Evolutionary conservation across 1,139 yeast species (phyloP), one percentile per base, ranked within the genome.

Genomic region (Magnusiomyces suaveolens): DNA sequence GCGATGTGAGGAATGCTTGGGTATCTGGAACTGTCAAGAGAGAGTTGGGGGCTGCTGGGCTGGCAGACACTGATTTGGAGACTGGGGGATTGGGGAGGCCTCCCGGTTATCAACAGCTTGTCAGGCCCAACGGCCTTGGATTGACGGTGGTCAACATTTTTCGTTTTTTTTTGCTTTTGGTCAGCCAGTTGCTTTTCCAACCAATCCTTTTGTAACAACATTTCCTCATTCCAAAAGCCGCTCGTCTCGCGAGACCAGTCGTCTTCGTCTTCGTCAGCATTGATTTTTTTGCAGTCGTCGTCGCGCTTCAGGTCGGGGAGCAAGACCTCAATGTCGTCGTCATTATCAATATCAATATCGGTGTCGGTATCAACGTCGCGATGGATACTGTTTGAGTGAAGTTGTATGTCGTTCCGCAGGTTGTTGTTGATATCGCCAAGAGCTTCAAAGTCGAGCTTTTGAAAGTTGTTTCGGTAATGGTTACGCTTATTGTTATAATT

Each of bases 11-110:
- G n/a, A n/a, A n/a, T n/a, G n/a, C n/a, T n/a, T n/a, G n/a, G n/a
- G n/a, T n/a, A n/a, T n/a, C n/a, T n/a, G n/a, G n/a, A n/a, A n/a
- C n/a, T n/a, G 36, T 6, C 6, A 8, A 8, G 36, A 12, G 6
- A 12, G 12, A 8, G 36, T 6, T 29, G 36, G 36, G 12, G 36
- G 6, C 36, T 12, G 12, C 6, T 8, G 12, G 36, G 36, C 6
- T 29, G 6, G 36, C 12, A 29, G 36, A 29, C 36, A n/a, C 10
- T 29, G 6, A 6, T 36, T 36, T 36, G 4, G 18, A 36, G 10
- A 18, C 41, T 36, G 41, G 41, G 41, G 41, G 41, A 36, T 36
- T 36, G 41, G 41, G 41, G 41, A 36, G 41, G 41, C 41, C 41
- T 36, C 41, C 41, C 41, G 41, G 41, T 8, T 36, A n/a, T 10